Conservation (phyloP, 164 flowering plant genomes). For the Chimonanthus praecox region DNA sequence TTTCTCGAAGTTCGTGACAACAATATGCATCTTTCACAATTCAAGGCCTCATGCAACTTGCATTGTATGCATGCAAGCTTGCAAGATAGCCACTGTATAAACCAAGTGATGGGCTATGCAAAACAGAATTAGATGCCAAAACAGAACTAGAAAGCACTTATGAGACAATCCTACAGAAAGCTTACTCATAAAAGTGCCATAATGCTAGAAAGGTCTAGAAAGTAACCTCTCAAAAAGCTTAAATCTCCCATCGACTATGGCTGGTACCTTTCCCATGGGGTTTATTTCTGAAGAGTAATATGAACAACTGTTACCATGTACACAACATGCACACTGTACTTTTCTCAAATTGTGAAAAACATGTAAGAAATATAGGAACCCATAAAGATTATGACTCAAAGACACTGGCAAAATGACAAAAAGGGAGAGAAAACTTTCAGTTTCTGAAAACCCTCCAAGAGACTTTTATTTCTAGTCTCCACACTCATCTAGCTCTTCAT, state of each 20-base stretch:
- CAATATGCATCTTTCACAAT: no score
- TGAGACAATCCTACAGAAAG: not conserved
- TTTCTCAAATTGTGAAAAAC: not conserved
- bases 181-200: not conserved
- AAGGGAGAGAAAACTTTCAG: no score
- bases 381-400: not conserved
- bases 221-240: constrained; percentile 86
- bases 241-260: constrained; percentile 71
- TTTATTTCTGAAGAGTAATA: constrained; percentile 49
- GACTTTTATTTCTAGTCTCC: no score
- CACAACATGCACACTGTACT: no score
- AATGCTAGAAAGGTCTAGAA: not conserved
- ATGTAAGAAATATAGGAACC: not conserved
- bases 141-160: not conserved
- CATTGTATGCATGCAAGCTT: no score
- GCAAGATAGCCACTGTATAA: no score
- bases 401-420: no score
- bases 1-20: no score
- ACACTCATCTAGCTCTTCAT: no score
- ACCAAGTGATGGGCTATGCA: no score
- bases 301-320: not conserved
- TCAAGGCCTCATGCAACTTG: no score
- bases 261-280: constrained; percentile 71
- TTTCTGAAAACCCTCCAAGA: no score
- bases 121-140: not conserved